A percentile compares a stretch with the other conserved stretches of the same genome.
Conservation (phyloP, 2,329 filamentous ascomycete genomes). For the Fusarium luffae region DNA sequence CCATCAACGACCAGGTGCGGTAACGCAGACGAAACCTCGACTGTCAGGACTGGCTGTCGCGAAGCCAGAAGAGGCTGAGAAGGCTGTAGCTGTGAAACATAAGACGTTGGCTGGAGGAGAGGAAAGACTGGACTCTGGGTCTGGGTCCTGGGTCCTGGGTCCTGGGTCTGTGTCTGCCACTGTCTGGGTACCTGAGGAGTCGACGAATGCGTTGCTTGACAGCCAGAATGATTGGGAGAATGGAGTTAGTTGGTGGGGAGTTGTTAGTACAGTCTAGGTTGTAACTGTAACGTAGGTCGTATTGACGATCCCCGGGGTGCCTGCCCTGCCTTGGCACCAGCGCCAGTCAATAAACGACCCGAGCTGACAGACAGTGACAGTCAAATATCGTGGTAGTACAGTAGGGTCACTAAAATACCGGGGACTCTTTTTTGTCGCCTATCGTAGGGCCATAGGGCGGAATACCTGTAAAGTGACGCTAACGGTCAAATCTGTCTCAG, state of each 20-base stretch:
- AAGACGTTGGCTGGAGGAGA: conserved; percentile 20
- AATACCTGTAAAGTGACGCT: neutral
- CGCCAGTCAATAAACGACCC: conserved; percentile 12
- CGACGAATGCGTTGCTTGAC: neutral
- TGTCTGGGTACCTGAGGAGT: neutral
- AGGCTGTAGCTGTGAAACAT: conserved; percentile 37
- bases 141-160: neutral
- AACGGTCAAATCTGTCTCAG: neutral
- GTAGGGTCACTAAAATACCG: conserved; percentile 13
- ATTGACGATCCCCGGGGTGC: conserved; percentile 30
- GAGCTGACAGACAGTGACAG: conserved; percentile 19
- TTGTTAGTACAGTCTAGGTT: neutral
- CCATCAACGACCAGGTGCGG: conserved; percentile 25
- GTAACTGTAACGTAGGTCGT: neutral
- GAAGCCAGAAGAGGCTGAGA: conserved; percentile 33
- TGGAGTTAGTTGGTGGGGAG: conserved; percentile 16
- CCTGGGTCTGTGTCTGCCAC: neutral
- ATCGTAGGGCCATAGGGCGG: conserved; percentile 12
- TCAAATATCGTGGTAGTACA: neutral
- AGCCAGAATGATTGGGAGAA: neutral
- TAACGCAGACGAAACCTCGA: conserved; percentile 12
- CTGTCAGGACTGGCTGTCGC: conserved; percentile 8
- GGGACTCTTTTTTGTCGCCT: conserved; percentile 15
- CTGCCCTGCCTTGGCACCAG: conserved; percentile 30
- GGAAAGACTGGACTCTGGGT: neutral